Conservation (phyloP, 116 monocot species). For the Zostera marina region DNA sequence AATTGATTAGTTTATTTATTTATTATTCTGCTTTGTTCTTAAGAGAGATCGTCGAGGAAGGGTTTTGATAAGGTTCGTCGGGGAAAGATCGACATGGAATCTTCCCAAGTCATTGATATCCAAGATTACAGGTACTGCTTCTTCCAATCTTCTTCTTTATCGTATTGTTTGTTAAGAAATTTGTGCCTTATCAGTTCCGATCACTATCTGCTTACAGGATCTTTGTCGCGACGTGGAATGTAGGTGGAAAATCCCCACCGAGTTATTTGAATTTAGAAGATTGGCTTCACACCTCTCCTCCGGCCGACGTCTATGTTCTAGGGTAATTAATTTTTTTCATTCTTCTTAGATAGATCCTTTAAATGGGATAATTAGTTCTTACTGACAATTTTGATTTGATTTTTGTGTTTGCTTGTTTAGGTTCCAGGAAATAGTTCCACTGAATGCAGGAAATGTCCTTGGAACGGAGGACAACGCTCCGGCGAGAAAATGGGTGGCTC, state of each 20-base stretch:
- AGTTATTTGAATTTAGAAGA: constrained; percentile 56
- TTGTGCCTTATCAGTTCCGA: neutral
- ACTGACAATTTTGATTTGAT: neutral
- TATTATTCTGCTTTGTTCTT: constrained; percentile 1
- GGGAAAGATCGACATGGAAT: constrained; percentile 42
- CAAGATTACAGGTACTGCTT: constrained; percentile 49
- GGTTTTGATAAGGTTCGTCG: constrained; percentile 16
- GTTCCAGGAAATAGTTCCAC: constrained; percentile 68
- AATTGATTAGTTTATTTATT: neutral
- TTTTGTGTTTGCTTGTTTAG: constrained; percentile 8
- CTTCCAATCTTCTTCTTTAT: neutral
- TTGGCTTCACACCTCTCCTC: constrained; percentile 69
- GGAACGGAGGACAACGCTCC: constrained; percentile 61
- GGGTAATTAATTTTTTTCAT: constrained; percentile 20
- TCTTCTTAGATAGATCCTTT: neutral
- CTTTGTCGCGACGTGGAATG: constrained; percentile 73
- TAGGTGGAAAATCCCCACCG: constrained; percentile 69
- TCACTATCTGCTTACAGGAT: constrained; percentile 17
- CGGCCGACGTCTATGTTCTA: constrained; percentile 59
- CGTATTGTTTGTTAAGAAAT: no score
- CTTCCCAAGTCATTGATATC: constrained; percentile 56
- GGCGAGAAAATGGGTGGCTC: constrained; percentile 48
- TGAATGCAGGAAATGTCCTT: constrained; percentile 73
- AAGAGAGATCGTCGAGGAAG: constrained; percentile 28
- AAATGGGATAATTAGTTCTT: neutral